Conservation (phyloP, 257 asterid species). For the Ophiorrhiza pumila region DNA sequence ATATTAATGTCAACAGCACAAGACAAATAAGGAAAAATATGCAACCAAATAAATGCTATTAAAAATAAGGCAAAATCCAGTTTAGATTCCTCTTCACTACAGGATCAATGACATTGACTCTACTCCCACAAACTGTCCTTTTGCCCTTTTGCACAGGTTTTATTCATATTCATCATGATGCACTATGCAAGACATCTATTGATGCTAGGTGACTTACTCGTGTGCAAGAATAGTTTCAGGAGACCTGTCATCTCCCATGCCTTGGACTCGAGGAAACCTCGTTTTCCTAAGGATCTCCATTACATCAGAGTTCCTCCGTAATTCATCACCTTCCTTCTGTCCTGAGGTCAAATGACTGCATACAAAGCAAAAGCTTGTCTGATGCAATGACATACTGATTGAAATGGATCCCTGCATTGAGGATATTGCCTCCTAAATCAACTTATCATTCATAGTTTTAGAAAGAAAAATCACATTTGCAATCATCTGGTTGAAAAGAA, state of each 20-base stretch:
- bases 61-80: not conserved
- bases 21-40: not conserved
- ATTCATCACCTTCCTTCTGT: conserved; percentile 94
- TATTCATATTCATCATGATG: not conserved
- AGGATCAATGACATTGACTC: not conserved
- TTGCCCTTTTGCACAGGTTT: not conserved
- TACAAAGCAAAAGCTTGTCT: conserved; percentile 95
- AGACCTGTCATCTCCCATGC: conserved; percentile 67
- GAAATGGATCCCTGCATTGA: conserved; percentile 89
- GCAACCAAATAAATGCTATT: not conserved
- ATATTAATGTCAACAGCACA: not conserved
- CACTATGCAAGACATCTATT: not conserved
- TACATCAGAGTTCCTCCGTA: conserved; percentile 87
- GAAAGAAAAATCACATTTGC: not conserved
- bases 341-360: conserved; percentile 98
- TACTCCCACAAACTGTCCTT: not conserved
- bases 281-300: conserved; percentile 92
- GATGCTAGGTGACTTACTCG: conserved; percentile 51
- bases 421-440: not conserved
- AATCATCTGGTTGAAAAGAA: not conserved
- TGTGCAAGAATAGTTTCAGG: conserved; percentile 88
- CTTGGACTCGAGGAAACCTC: conserved; percentile 80
- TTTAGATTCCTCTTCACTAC: not conserved
- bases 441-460: not conserved
- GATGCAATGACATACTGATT: conserved; percentile 90